Evolutionary conservation across 306 rosid genomes (phyloP), one percentile per base, ranked within the genome.

Genomic region (Inga leiocalycina): DNA sequence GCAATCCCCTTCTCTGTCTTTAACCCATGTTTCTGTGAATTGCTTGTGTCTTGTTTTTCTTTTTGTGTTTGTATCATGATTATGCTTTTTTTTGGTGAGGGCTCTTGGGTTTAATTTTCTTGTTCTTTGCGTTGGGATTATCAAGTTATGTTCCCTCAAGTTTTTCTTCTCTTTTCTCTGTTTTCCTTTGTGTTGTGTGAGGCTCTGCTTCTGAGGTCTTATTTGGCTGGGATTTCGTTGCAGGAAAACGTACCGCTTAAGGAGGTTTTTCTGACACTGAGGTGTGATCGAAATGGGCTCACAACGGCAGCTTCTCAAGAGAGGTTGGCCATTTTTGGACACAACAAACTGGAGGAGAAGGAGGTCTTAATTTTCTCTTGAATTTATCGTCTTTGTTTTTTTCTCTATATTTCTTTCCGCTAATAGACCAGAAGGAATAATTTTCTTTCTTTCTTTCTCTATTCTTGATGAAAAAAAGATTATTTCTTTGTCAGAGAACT

Each of bases 311-410:
- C 92, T 80, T 93, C 94, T 66, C 80, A 83, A 76, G 88, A 90
- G 84, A 91, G 98, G 75, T 80, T 93, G 87, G 84, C 79, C 86
- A 89, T 89, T 85, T 93, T 93, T 89, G 96, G 98, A 8, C 67
- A 85, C 81, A 93, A 93, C 91, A 93, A 91, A 81, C 96, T 91
- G 59, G 96, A 93, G 83, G 96, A 93, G 86, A 93, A 93, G 75
- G 41, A 91, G 96, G 98, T 93, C 17, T 56, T 8, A 49, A n/a
- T 22, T 27, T 68, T 34, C 27, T 43, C 17, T 71, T 57, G 27
- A 30, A 19, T 57, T 8, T 51, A 5, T 57, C 19, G 12, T 20
- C 8, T 2, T 24, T 15, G 8, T 6, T 39, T 39, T 6, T 45
- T 37, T 68, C 10, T 14, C 10, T 30, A 1, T 27, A 2, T 20